A percentile compares a stretch with the other conserved stretches of the same genome.
Conservation (phyloP, 371 early-diverging fungal genomes). For the Paraphysoderma sedebokerense region DNA sequence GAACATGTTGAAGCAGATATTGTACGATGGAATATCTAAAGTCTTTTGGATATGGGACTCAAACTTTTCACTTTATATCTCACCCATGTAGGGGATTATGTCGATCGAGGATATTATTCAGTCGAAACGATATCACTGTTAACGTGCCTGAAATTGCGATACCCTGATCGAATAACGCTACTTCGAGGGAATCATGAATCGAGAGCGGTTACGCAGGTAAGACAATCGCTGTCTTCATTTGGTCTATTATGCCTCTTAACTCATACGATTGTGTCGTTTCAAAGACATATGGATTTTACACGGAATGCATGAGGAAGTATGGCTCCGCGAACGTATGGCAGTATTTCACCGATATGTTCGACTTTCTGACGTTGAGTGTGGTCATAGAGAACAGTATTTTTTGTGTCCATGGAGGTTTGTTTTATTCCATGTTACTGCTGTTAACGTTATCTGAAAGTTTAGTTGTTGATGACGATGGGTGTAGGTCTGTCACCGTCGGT, state of each 20-base stretch:
- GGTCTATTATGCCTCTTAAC: not conserved
- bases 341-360: constrained; percentile 88
- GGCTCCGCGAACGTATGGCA: constrained; percentile 75
- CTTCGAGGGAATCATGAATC: constrained; percentile 97
- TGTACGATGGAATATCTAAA: no score
- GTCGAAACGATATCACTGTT: constrained; percentile 88
- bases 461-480: not conserved
- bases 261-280: not conserved
- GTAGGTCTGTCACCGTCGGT: constrained; percentile 76
- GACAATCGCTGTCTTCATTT: not conserved
- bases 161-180: constrained; percentile 80
- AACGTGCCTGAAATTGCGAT: constrained; percentile 73
- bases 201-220: constrained; percentile 71
- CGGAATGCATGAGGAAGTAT: constrained; percentile 88
- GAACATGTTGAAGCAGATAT: no score
- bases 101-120: constrained; percentile 88
- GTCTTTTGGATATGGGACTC: no score
- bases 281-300: constrained; percentile 91
- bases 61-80: not conserved
- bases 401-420: constrained; percentile 88
- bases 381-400: constrained; percentile 84
- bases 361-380: constrained; percentile 76
- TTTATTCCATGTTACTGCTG: constrained; percentile 9
- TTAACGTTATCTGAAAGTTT: constrained; percentile 5
- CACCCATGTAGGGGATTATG: constrained; percentile 67